Evolutionary conservation across 2,329 filamentous ascomycete species (phyloP), one percentile per base, ranked within the genome.

Genomic region (Fusarium penzigii): DNA sequence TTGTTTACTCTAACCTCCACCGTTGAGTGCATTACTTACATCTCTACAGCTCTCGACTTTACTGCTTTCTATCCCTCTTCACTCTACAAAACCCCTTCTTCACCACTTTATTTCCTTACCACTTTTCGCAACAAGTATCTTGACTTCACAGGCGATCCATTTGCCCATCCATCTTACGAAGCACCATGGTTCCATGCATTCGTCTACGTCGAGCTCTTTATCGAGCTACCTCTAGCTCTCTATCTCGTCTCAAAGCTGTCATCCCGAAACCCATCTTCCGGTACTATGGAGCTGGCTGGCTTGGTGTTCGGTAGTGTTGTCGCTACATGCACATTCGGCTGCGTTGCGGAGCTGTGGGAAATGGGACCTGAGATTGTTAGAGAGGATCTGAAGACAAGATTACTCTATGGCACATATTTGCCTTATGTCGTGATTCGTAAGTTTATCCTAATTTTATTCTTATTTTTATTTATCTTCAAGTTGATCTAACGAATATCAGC

Each of bases 381-480:
- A 11, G 59, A 64, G 1, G 69, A 72, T 46, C 67, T 78, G 59
- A 82, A 81, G 72, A 59, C 65, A 25, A 70, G 70, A 29, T 68
- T 84, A 42, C 58, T 81, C 5, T 76, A 72, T 49, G 75, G 77
- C 14, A 69, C 81, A 1, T 82, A 83, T 62, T 71, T 77, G 3
- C 78, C 80, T 0, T 85, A 79, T 69, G 65, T 77, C 11, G 65
- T 78, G 2, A 67, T 84, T 46, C 79, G 82, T 85, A 59, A 77
- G 81, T 75, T 1, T 9, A 1, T 0, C 3, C 8, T 16, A 6
- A 5, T 17, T 16, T 11, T 17, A 6, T 1, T 13, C 39, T 29
- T 2, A 45, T 5, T 13, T 38, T 17, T n/a, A 40, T 9, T 16
- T 11, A 32, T 32, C 17, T 50, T n/a, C n/a, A n/a, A n/a, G n/a